A percentile compares a stretch with the other conserved stretches of the same genome.
Conservation (phyloP, 805 yeast species). For the Myxozyma neglecta region DNA sequence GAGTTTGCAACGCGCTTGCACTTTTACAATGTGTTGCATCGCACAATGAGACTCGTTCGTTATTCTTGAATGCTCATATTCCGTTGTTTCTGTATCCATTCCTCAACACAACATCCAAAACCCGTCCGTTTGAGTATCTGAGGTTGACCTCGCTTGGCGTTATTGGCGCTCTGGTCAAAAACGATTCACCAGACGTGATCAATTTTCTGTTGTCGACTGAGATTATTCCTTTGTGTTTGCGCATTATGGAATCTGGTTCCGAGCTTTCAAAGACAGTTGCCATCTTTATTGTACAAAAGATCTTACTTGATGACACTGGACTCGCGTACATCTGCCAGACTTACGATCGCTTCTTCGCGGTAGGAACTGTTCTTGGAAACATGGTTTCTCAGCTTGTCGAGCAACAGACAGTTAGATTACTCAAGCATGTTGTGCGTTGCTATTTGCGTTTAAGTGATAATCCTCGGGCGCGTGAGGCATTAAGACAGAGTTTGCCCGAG, state of each 20-base stretch:
- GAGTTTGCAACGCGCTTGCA: conserved; percentile 95
- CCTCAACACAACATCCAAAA: conserved; percentile 85
- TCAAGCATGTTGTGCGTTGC: conserved; percentile 93
- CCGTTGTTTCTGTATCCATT: conserved; percentile 93
- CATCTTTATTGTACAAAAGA: conserved; percentile 90
- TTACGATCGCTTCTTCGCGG: conserved; percentile 90
- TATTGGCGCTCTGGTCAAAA: conserved; percentile 93
- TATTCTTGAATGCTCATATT: conserved; percentile 84
- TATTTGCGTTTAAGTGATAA: conserved; percentile 88
- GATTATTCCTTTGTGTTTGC: conserved; percentile 88
- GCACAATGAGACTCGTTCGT: conserved; percentile 82
- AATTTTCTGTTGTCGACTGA: conserved; percentile 91
- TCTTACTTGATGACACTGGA: conserved; percentile 87
- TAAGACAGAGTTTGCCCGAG: conserved; percentile 80
- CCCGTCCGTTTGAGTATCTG: conserved; percentile 89
- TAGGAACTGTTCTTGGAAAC: conserved; percentile 76
- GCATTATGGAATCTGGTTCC: conserved; percentile 93
- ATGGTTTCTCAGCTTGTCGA: conserved; percentile 86
- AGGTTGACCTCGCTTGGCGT: conserved; percentile 93
- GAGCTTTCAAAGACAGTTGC: conserved; percentile 96
- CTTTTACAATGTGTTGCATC: conserved; percentile 95
- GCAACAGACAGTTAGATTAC: conserved; percentile 75
- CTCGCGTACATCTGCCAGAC: conserved; percentile 91
- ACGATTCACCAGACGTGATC: conserved; percentile 93
- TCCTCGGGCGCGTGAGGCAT: conserved; percentile 82